Conservation (phyloP, 495 filamentous ascomycete genomes). For the Sordaria brevicollis region DNA sequence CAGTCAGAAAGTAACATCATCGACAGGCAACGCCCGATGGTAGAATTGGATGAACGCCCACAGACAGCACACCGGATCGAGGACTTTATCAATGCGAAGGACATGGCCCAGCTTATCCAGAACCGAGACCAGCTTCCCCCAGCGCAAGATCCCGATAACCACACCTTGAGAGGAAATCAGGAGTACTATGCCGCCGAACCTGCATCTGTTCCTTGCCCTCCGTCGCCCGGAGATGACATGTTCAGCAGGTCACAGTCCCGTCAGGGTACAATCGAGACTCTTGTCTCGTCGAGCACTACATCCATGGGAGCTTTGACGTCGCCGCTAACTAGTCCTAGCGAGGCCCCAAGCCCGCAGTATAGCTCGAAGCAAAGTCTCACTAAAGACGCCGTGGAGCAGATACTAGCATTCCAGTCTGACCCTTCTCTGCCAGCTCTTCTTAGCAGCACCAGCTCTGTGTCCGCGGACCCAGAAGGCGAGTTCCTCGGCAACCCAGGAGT, state of each 20-base stretch:
- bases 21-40: constrained; percentile 22
- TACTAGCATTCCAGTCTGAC: constrained; percentile 57
- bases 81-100: constrained; percentile 17
- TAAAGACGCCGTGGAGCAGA: constrained; percentile 46
- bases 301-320: constrained; percentile 32
- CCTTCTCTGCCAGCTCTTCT: constrained; percentile 68
- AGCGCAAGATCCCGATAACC: constrained; percentile 9
- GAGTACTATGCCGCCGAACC: constrained; percentile 6
- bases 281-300: constrained; percentile 35
- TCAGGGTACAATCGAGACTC: constrained; percentile 27
- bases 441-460: constrained; percentile 74
- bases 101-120: background rate
- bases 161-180: background rate
- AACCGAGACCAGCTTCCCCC: constrained; percentile 7
- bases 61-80: constrained; percentile 32
- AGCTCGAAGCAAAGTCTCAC: constrained; percentile 40
- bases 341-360: constrained; percentile 46
- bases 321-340: constrained; percentile 38
- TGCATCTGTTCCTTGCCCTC: constrained; percentile 26
- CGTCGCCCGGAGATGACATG: constrained; percentile 40
- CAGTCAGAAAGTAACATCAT: constrained; percentile 38
- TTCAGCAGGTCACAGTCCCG: constrained; percentile 18
- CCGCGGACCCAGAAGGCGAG: constrained; percentile 46
- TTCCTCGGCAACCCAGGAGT: constrained; percentile 40
- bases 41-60: constrained; percentile 26